These are phyloP conservation scores for Vitis hybrid DNA, from an alignment of 177 flowering plant species.

Conservation along the genomic window DNA sequence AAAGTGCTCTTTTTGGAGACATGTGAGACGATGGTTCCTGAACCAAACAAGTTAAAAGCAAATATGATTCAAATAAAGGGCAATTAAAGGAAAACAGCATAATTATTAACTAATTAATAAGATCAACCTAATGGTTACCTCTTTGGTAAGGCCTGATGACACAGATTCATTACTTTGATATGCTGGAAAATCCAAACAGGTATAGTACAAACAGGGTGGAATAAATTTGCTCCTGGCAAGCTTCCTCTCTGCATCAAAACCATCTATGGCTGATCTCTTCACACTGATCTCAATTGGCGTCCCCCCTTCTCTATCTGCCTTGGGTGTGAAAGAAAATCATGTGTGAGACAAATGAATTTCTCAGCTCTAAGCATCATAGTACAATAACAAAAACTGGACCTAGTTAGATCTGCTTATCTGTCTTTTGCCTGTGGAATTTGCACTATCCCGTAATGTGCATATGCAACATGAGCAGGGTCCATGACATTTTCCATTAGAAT, in stretches of 20 bases:
- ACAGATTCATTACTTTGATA: slow-evolving; percentile 31
- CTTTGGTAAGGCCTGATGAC: slow-evolving; percentile 22
- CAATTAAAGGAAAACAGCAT: neutral
- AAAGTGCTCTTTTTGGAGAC: slow-evolving; percentile 24
- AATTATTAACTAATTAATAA: neutral
- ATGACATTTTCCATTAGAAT: slow-evolving; percentile 80
- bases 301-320: slow-evolving; percentile 92
- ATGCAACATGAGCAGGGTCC: slow-evolving; percentile 96
- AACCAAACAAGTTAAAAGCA: slow-evolving; percentile 1
- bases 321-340: slow-evolving; percentile 37
- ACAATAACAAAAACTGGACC: neutral
- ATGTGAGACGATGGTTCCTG: slow-evolving; percentile 26
- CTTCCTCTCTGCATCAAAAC: slow-evolving; percentile 53
- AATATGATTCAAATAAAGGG: neutral
- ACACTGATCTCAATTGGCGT: slow-evolving; percentile 58
- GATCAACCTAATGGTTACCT: slow-evolving; percentile 25
- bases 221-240: slow-evolving; percentile 44
- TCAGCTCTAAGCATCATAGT: neutral
- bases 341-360: slow-evolving; percentile 13
- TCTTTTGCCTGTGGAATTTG: slow-evolving; percentile 25
- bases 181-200: slow-evolving; percentile 15
- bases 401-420: slow-evolving; percentile 35
- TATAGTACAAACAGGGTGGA: slow-evolving; percentile 71
- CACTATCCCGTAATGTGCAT: slow-evolving; percentile 81
- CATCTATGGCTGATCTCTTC: slow-evolving; percentile 39